Base-by-base conservation (phyloP, 1,139 yeast species). In the Magnusiomyces paraingens region DNA sequence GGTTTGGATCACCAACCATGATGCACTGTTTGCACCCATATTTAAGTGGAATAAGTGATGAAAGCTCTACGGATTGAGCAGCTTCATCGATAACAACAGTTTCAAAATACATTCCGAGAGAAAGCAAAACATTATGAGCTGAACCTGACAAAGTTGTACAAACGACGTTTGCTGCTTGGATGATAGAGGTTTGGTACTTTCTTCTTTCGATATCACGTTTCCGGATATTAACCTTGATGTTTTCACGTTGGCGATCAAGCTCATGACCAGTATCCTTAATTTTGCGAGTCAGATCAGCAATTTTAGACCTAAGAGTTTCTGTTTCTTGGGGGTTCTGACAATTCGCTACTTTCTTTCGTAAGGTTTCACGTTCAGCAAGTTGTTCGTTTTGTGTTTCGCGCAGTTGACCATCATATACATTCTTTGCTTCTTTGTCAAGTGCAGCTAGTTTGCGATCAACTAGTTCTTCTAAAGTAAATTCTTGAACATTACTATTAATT, bases 1-100 rank as follows among this genome's bases (percentile, higher is more conserved):
- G 99, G 66, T 93, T 91, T 1, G 99, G 99, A 73, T 93, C 99
- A 65, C 99, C 99, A 52, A 93, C 99, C 96, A 93, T 87, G 51
- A 93, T 85, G 72, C 98, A 91, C 55, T 83, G 82, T 58, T 78
- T 83, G 63, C 95, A 87, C 1, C 99, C 99, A 67, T 91, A 93
- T 64, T 96, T 77, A 60, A 93, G 74, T 0, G 99, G 99, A 63
- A 93, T 93, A 35, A 93, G 79, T 0, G 95, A 88, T 10, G 96
- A 88, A 48, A 93, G 69, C 66, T 93, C 99, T 47, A 94, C 93
- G 80, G 96, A 86, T 68, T 93, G 99, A 64, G 98, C 95, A 1
- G 99, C 99, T 69, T 93, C 99, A 74, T 93, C 99, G 59, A 93
- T 84, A 54, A 93, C 83, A 1, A 93, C 98, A n/a, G 95, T 88